phyloP scores from a whole-genome alignment of 2,329 filamentous ascomycete genomes.

The Chaetothyriales sp. region DNA sequence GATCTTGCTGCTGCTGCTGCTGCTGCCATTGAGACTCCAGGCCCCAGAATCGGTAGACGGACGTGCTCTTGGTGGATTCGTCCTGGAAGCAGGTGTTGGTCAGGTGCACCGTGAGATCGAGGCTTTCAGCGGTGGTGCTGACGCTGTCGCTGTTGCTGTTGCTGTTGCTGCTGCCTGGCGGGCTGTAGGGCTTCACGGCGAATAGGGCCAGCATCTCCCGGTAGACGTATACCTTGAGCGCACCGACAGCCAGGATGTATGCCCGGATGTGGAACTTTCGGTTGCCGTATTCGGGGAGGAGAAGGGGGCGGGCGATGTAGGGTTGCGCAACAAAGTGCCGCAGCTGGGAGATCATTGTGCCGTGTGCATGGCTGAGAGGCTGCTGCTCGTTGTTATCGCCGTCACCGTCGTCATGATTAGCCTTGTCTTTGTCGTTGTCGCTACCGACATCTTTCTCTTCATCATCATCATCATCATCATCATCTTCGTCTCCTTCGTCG shows the following conservation, averaged over 20 bases:
- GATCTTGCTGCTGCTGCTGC: no score
- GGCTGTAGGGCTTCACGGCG: slow-evolving; percentile 55
- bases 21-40: slow-evolving; percentile 37
- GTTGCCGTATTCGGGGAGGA: slow-evolving; percentile 46
- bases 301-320: slow-evolving; percentile 78
- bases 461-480: slow-evolving; percentile 38
- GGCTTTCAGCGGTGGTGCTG: slow-evolving; percentile 26
- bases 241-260: slow-evolving; percentile 71
- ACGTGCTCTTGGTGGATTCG: slow-evolving; percentile 27
- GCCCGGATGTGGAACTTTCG: slow-evolving; percentile 91
- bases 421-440: slow-evolving; percentile 42
- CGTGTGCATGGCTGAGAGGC: slow-evolving; percentile 23
- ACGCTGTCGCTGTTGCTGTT: no score
- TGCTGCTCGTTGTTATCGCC: slow-evolving; percentile 42
- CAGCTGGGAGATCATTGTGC: slow-evolving; percentile 73
- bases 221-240: slow-evolving; percentile 73
- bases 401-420: slow-evolving; percentile 43
- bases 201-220: slow-evolving; percentile 85
- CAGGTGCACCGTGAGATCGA: slow-evolving; percentile 58
- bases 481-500: slow-evolving; percentile 49
- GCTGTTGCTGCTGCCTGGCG: no score
- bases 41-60: slow-evolving; percentile 61
- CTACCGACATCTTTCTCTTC: slow-evolving; percentile 60
- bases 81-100: slow-evolving; percentile 92
- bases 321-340: slow-evolving; percentile 92